A percentile compares a stretch with the other conserved stretches of the same genome.
These are phyloP conservation scores for Melaleuca alternifolia DNA, from an alignment of 345 rosid species.

Conservation along the genomic window DNA sequence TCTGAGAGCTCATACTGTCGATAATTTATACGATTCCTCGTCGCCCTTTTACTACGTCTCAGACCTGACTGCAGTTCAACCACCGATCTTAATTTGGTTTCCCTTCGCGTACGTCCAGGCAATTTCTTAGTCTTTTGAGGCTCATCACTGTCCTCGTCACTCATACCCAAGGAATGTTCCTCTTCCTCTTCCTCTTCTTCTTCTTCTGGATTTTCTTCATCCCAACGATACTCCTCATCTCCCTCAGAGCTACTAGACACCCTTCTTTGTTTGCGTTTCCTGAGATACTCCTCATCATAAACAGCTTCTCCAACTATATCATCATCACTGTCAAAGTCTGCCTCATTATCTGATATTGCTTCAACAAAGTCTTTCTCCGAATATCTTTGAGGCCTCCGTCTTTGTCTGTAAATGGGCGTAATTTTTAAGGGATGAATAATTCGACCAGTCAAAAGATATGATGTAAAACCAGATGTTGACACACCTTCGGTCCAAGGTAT, in stretches of 20 bases:
- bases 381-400: slow-evolving; percentile 89
- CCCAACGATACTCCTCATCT: slow-evolving; percentile 90
- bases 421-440: background rate
- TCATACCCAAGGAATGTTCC: slow-evolving; percentile 59
- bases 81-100: slow-evolving; percentile 63
- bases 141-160: slow-evolving; percentile 73
- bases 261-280: slow-evolving; percentile 69
- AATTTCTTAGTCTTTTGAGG: slow-evolving; percentile 59
- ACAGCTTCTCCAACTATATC: slow-evolving; percentile 99
- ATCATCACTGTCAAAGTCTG: slow-evolving; percentile 82
- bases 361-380: slow-evolving; percentile 73
- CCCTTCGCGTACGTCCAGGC: slow-evolving; percentile 61
- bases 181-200: slow-evolving; percentile 74
- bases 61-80: slow-evolving; percentile 72
- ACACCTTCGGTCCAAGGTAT: slow-evolving; percentile 68
- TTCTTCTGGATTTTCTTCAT: slow-evolving; percentile 87
- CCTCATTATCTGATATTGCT: slow-evolving; percentile 85
- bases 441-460: background rate
- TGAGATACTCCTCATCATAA: slow-evolving; percentile 93
- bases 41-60: slow-evolving; percentile 91
- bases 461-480: background rate
- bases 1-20: slow-evolving; percentile 75
- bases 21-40: slow-evolving; percentile 64
- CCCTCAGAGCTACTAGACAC: slow-evolving; percentile 92
- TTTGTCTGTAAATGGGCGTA: slow-evolving; percentile 47